These are phyloP conservation scores for Sporothrix inflata DNA, from an alignment of 2,329 filamentous ascomycete species.

Conservation along the genomic window DNA sequence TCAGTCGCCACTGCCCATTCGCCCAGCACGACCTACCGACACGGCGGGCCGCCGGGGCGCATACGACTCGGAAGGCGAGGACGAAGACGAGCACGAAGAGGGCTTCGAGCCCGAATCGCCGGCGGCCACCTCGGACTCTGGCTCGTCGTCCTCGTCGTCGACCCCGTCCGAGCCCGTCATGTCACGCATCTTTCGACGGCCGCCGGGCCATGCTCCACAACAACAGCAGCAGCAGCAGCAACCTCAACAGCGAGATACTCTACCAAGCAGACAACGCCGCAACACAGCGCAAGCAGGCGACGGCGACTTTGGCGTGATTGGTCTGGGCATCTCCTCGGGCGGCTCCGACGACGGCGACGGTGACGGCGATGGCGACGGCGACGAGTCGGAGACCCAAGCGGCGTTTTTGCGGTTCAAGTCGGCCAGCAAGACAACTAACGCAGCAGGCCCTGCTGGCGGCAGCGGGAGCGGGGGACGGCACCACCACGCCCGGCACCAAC, in stretches of 20 bases:
- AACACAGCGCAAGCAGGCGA: conserved; percentile 37
- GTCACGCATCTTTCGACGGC: conserved; percentile 63
- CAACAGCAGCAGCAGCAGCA: conserved; percentile 28
- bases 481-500: background rate
- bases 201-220: conserved; percentile 51
- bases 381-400: conserved; percentile 60
- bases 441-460: conserved; percentile 22
- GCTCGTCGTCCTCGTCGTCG: conserved; percentile 40
- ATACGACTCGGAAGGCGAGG: background rate
- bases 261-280: conserved; percentile 27
- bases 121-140: conserved; percentile 45
- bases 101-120: conserved; percentile 47
- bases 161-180: conserved; percentile 56
- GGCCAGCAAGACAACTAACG: conserved; percentile 32
- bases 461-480: conserved; percentile 40
- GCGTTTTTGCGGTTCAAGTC: conserved; percentile 56
- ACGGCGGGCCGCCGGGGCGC: background rate
- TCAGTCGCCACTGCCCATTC: conserved; percentile 25
- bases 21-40: conserved; percentile 34
- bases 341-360: conserved; percentile 38
- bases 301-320: conserved; percentile 17
- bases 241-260: conserved; percentile 22
- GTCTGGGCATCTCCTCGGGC: conserved; percentile 28
- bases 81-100: background rate
- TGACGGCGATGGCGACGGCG: conserved; percentile 41